A percentile compares a stretch with the other conserved stretches of the same genome.
Conservation (phyloP, 306 rosid species). For the Lathyrus oleraceus region DNA sequence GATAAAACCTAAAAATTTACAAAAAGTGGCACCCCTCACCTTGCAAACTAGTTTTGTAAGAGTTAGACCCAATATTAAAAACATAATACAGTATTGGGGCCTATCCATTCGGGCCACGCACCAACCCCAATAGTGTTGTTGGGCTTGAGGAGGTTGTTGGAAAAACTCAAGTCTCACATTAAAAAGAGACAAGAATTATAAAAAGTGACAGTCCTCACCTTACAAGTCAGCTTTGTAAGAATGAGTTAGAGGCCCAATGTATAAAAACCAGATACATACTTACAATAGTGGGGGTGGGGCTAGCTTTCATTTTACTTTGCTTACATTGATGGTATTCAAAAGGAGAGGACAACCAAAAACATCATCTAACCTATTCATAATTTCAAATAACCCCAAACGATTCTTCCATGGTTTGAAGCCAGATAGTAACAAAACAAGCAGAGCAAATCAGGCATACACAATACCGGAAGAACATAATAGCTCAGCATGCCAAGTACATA, state of each 20-base stretch:
- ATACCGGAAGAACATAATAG: conserved; percentile 16
- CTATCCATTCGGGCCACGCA: not conserved
- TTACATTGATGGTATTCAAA: conserved; percentile 2
- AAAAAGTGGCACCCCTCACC: not conserved
- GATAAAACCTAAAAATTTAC: not conserved
- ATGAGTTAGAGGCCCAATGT: not conserved
- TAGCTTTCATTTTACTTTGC: conserved; percentile 9
- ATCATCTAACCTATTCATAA: not conserved
- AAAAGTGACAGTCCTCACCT: not conserved
- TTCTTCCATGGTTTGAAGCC: conserved; percentile 1
- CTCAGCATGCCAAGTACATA: conserved; percentile 24
- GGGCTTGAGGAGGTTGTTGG: not conserved
- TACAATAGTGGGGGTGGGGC: conserved; percentile 9
- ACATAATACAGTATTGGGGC: not conserved
- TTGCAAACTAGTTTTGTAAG: not conserved
- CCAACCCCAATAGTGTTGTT: not conserved
- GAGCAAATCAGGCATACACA: not conserved
- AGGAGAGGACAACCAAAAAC: conserved; percentile 1
- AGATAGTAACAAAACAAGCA: conserved; percentile 23
- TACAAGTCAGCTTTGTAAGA: not conserved
- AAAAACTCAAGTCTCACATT: not conserved
- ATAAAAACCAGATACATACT: not conserved
- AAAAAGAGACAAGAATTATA: not conserved
- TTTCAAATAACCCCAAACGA: conserved; percentile 6
- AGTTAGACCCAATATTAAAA: not conserved